Evolutionary conservation across 306 rosid genomes (phyloP).

Genomic region (Lathyrus tuberosus): DNA sequence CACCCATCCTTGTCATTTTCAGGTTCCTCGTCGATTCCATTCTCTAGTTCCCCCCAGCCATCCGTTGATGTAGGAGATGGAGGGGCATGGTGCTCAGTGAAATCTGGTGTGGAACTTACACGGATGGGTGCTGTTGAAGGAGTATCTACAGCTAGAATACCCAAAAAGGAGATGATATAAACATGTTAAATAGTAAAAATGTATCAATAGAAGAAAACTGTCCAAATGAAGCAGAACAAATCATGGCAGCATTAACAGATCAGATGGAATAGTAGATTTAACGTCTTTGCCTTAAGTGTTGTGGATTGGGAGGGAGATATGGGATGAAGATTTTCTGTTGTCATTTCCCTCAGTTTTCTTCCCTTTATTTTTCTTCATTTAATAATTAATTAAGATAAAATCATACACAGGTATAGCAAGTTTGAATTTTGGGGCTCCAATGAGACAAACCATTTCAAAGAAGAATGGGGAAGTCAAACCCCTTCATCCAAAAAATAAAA

Average conservation of each 20-base stretch:
- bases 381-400: conserved; percentile 13
- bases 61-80: conserved; percentile 91
- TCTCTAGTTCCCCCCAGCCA: conserved; percentile 98
- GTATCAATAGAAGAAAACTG: not conserved
- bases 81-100: conserved; percentile 65
- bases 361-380: conserved; percentile 24
- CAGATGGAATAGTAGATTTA: conserved; percentile 6
- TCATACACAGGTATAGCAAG: not conserved
- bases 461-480: not conserved
- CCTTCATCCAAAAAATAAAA: not conserved
- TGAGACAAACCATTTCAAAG: conserved; percentile 19
- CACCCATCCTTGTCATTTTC: conserved; percentile 91
- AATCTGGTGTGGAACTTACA: conserved; percentile 66
- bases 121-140: conserved; percentile 65
- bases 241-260: conserved; percentile 26
- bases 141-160: conserved; percentile 61
- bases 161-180: conserved; percentile 24
- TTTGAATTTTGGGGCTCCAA: conserved; percentile 13
- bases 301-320: conserved; percentile 2
- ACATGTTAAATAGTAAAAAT: conserved; percentile 26
- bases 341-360: conserved; percentile 13
- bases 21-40: conserved; percentile 66
- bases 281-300: conserved; percentile 12
- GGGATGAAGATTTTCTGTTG: not conserved
- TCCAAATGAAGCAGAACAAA: conserved; percentile 10